Evolutionary conservation across 495 filamentous ascomycete genomes (phyloP).

Genomic region (Thozetella sp.): DNA sequence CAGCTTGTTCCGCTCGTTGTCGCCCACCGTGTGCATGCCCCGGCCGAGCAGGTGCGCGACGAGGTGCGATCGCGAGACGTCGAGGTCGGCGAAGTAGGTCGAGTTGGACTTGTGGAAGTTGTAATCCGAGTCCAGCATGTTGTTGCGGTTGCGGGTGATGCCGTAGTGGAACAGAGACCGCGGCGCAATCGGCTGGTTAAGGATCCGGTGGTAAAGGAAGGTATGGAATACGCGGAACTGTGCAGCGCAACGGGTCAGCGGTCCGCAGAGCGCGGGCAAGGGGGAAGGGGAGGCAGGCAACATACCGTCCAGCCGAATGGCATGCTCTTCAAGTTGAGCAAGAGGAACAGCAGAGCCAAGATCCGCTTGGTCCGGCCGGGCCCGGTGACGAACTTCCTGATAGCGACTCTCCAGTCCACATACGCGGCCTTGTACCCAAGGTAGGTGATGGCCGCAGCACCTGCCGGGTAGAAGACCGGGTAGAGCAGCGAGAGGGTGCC

Average conservation of each 20-base stretch:
- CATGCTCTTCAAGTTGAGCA: conserved; percentile 71
- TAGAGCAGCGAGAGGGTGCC: conserved; percentile 32
- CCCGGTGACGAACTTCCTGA: conserved; percentile 47
- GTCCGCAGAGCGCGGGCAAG: not conserved
- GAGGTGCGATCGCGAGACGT: conserved; percentile 69
- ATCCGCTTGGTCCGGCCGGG: conserved; percentile 49
- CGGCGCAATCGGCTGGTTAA: conserved; percentile 38
- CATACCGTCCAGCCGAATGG: conserved; percentile 77
- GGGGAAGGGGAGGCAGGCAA: conserved; percentile 3
- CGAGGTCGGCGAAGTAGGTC: conserved; percentile 83
- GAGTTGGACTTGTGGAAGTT: conserved; percentile 85
- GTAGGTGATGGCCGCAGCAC: conserved; percentile 35
- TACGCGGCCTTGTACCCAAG: conserved; percentile 35
- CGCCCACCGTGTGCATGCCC: conserved; percentile 37
- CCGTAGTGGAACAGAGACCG: conserved; percentile 65
- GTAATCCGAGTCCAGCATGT: conserved; percentile 74
- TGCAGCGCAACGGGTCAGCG: not conserved
- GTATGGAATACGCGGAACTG: conserved; percentile 66
- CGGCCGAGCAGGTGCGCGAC: conserved; percentile 52
- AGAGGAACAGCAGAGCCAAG: conserved; percentile 50
- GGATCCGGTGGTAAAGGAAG: conserved; percentile 61
- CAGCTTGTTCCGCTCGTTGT: conserved; percentile 41
- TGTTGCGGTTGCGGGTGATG: conserved; percentile 59
- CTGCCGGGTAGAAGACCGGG: conserved; percentile 34
- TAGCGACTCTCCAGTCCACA: conserved; percentile 28